Evolutionary conservation across 169 alveolate species (phyloP), one percentile per base, ranked within the genome.

Genomic region (Plasmodium reichenowi): DNA sequence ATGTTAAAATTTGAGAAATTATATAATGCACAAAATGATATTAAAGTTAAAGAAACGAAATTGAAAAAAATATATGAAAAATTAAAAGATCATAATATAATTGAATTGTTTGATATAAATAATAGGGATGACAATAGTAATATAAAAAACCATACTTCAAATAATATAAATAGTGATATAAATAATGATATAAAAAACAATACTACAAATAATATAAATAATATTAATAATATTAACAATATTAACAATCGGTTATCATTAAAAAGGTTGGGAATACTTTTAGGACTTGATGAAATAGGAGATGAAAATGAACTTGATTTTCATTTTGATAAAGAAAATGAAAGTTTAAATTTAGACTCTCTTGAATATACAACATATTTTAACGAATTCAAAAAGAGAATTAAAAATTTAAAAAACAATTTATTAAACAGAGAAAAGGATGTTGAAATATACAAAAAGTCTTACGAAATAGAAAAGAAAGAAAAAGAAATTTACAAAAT

Each of bases 41-140:
- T 80, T 38, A 80, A 80, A 80, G 70, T 80, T 2, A 80, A 80
- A 52, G 90, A 80, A 68, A 80, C 90, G 2, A 80, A 80, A 56
- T 38, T 80, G 43, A 80, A 68, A 80, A 80, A 50, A 22, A 80
- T 80, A 7, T 80, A 80, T 48, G 83, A 80, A 62, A 80, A 80
- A 80, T 68, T 80, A 67, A 80, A 80, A 80, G 71, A 68, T 17
- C 78, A 68, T 32, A 56, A 67, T 45, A 80, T 80, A 5, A 63
- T 38, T 24, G 83, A 80, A 38, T 70, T 80, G 12, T 62, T 80
- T 43, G 90, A 80, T 62, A 45, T 67, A 15, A 80, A 70, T 48
- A 67, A 80, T 50, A 48, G 58, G 63, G 88, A 74, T 4, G 60
- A 38, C 26, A 66, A 62, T n/a, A 24, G n/a, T 15, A 20, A 43